Evolutionary conservation across 2,329 filamentous ascomycete species (phyloP).

Genomic region (Scortechinia acanthostroma): DNA sequence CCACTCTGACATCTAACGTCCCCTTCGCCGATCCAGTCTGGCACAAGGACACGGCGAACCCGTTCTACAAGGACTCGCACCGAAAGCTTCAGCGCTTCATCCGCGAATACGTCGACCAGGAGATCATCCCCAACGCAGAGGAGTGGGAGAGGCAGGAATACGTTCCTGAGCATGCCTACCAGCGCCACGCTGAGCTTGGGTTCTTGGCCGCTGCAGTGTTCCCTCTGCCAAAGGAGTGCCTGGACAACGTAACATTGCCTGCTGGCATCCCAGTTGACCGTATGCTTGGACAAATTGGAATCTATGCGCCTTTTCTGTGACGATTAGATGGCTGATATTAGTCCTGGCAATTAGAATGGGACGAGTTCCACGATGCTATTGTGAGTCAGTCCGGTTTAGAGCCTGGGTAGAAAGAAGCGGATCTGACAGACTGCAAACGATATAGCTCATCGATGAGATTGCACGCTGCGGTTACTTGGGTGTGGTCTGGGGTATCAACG

Average conservation of each 20-base stretch:
- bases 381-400: not conserved
- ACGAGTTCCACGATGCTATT: slow-evolving; percentile 1
- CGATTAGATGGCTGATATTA: too few relatives aligned
- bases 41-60: not conserved
- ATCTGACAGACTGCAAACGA: not conserved
- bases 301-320: too few relatives aligned
- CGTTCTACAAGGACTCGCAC: not conserved
- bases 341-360: not conserved
- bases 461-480: not conserved
- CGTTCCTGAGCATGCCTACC: not conserved
- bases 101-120: not conserved
- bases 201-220: not conserved
- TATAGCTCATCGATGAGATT: not conserved
- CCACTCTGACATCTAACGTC: not conserved
- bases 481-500: not conserved
- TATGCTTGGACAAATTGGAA: too few relatives aligned
- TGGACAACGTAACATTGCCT: not conserved
- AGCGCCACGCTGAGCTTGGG: not conserved
- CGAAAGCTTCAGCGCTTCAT: not conserved
- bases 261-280: not conserved
- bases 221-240: not conserved
- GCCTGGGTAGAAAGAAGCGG: too few relatives aligned
- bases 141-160: not conserved
- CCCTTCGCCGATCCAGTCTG: not conserved
- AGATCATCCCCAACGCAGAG: not conserved